These are phyloP conservation scores for Stenocarpella maydis DNA, from an alignment of 2,329 filamentous ascomycete genomes.

Conservation along the genomic window DNA sequence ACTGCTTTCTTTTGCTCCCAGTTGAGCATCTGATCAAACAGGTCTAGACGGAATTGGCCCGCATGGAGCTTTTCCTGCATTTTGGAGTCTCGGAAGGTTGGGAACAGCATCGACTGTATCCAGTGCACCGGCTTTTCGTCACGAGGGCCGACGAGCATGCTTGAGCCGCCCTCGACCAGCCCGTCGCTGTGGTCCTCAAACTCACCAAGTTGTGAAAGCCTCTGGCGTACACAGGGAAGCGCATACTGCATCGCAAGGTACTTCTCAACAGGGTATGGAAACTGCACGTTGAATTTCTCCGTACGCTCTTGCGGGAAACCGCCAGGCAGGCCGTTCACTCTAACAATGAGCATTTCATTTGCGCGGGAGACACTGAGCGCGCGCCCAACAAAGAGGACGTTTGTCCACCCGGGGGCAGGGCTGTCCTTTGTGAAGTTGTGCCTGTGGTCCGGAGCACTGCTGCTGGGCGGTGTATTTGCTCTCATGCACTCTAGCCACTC, in stretches of 20 bases:
- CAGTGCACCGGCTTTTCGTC: slow-evolving; percentile 25
- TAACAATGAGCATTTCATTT: slow-evolving; percentile 35
- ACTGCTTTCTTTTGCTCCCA: slow-evolving; percentile 40
- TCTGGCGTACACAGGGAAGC: slow-evolving; percentile 33
- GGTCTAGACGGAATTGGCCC: slow-evolving; percentile 29
- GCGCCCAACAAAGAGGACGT: slow-evolving; percentile 36
- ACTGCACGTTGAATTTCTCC: slow-evolving; percentile 38
- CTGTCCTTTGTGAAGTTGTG: background rate
- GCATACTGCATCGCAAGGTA: slow-evolving; percentile 34
- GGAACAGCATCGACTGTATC: slow-evolving; percentile 40
- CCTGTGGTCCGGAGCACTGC: background rate
- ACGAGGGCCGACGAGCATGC: background rate
- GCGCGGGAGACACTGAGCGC: slow-evolving; percentile 37
- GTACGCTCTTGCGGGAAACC: slow-evolving; percentile 1
- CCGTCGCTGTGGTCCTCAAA: background rate
- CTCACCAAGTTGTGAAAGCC: slow-evolving; percentile 27
- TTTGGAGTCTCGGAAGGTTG: slow-evolving; percentile 36
- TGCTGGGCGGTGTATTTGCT: background rate
- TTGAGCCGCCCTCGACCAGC: background rate
- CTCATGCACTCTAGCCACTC: slow-evolving; percentile 23
- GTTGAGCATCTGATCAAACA: slow-evolving; percentile 37
- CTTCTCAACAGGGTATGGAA: slow-evolving; percentile 33
- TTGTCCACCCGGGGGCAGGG: slow-evolving; percentile 35
- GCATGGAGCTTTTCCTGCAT: slow-evolving; percentile 36
- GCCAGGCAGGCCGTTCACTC: slow-evolving; percentile 33